Conservation (phyloP, 768 basidiomycete species). For the Lactifluus pinguis region DNA sequence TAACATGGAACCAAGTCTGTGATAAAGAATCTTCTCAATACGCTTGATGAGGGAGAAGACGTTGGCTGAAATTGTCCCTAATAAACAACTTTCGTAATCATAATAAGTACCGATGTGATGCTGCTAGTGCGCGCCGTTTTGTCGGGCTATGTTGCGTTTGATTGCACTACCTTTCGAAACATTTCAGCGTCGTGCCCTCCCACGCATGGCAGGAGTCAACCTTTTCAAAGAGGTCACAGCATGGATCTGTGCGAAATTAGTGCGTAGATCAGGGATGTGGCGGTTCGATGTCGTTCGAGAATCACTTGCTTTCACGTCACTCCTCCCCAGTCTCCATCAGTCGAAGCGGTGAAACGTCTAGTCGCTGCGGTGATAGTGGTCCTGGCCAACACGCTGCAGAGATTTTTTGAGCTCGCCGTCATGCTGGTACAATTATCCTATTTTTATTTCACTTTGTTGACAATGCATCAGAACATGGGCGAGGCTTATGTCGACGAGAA, state of each 20-base stretch:
- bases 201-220: neutral
- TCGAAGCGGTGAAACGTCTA: neutral
- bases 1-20: neutral
- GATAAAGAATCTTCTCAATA: neutral
- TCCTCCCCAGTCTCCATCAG: neutral
- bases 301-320: neutral
- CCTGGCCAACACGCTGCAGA: neutral
- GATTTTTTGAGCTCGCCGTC: neutral
- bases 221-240: neutral
- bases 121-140: neutral
- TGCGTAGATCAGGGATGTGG: neutral
- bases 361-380: neutral
- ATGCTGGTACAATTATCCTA: neutral
- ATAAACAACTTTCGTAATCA: neutral
- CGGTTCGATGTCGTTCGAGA: conserved; percentile 2
- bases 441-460: neutral
- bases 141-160: neutral
- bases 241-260: neutral
- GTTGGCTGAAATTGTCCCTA: neutral
- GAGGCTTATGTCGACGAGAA: neutral
- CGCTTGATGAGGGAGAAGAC: neutral
- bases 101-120: neutral
- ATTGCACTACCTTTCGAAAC: neutral
- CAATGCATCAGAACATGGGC: neutral
- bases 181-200: conserved; percentile 1